phyloP scores from a whole-genome alignment of 495 filamentous ascomycete species.

The Daldinia bambusicola region DNA sequence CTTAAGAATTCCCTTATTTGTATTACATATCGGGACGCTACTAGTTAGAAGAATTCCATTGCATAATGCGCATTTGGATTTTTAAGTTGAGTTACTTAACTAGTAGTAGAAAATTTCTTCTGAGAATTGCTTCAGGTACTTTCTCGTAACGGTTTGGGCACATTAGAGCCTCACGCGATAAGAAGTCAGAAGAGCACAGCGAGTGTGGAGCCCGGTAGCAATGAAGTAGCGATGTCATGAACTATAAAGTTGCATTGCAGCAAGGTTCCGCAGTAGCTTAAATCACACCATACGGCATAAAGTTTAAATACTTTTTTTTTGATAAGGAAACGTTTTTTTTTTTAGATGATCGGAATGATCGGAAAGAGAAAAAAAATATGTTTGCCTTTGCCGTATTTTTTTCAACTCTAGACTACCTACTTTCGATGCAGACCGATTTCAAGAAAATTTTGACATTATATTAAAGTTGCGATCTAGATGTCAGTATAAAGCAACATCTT shows the following conservation, averaged over 20 bases:
- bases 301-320: conserved; percentile 3
- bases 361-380: not conserved
- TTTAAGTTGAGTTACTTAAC: too few relatives aligned
- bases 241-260: conserved; percentile 36
- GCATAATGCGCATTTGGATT: too few relatives aligned
- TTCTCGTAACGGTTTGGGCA: conserved; percentile 31
- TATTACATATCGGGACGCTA: not conserved
- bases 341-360: conserved; percentile 16
- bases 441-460: too few relatives aligned
- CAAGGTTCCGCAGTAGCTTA: conserved; percentile 22
- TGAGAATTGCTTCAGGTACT: not conserved
- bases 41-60: too few relatives aligned
- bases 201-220: conserved; percentile 14
- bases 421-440: too few relatives aligned
- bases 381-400: not conserved
- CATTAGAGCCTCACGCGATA: conserved; percentile 39
- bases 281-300: conserved; percentile 33
- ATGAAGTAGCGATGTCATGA: conserved; percentile 4
- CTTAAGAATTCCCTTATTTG: conserved; percentile 5
- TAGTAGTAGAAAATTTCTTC: not conserved
- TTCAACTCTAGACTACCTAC: not conserved
- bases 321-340: conserved; percentile 25
- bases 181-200: conserved; percentile 15
- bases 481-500: too few relatives aligned
- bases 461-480: too few relatives aligned